These are phyloP conservation scores for Trichoderma cornu-damae DNA, from an alignment of 2,329 filamentous ascomycete genomes.

Conservation along the genomic window DNA sequence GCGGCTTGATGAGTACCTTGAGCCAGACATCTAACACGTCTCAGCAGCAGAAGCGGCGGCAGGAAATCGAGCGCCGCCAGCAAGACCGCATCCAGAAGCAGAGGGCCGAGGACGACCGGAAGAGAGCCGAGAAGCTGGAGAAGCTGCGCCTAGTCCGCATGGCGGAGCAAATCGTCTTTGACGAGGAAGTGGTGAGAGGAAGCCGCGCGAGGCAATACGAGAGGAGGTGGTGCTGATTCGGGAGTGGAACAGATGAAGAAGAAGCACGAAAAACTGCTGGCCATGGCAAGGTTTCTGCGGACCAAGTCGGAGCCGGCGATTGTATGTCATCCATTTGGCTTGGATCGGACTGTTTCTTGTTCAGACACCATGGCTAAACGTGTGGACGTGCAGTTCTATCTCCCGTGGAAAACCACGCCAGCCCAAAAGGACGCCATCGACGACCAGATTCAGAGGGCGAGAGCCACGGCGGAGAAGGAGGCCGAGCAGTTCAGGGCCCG, in stretches of 20 bases:
- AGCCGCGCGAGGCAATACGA: background rate
- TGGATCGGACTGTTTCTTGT: background rate
- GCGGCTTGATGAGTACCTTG: conserved; percentile 70
- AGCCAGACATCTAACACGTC: conserved; percentile 62
- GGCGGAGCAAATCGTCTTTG: conserved; percentile 67
- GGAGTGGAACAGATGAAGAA: conserved; percentile 61
- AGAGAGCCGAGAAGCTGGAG: conserved; percentile 60
- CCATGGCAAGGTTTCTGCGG: conserved; percentile 65
- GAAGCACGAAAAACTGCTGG: conserved; percentile 66
- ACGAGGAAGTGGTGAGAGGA: conserved; percentile 66
- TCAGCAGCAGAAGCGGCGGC: conserved; percentile 63
- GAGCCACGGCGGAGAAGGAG: conserved; percentile 61
- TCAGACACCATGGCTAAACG: background rate
- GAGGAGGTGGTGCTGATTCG: conserved; percentile 21
- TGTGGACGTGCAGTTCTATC: conserved; percentile 64
- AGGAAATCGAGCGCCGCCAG: conserved; percentile 78
- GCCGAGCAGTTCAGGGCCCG: conserved; percentile 54
- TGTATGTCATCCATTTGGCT: conserved; percentile 49
- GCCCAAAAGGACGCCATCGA: conserved; percentile 67
- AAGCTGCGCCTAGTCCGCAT: conserved; percentile 56
- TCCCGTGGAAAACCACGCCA: conserved; percentile 69
- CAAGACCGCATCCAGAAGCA: conserved; percentile 70
- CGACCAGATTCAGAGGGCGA: conserved; percentile 61
- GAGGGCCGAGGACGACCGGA: conserved; percentile 63
- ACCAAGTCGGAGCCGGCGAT: conserved; percentile 68